These are phyloP conservation scores for Phylloporus sp. DNA, from an alignment of 768 basidiomycete genomes.

Conservation along the genomic window DNA sequence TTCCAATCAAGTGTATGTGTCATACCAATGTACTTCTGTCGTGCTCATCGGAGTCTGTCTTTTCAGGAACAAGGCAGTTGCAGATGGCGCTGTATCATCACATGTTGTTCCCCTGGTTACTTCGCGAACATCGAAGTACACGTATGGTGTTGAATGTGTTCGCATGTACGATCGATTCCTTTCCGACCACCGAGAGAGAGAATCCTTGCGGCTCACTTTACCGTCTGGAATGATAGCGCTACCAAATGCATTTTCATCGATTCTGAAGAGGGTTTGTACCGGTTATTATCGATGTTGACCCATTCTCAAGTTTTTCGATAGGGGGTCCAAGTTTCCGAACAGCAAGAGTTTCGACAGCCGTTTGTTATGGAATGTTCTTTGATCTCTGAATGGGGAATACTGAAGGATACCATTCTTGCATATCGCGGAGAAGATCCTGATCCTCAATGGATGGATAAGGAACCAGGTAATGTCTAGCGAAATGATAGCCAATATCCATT, in stretches of 20 bases:
- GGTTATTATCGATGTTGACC: background rate
- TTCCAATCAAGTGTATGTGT: slow-evolving; percentile 41
- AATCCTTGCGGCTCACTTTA: slow-evolving; percentile 14
- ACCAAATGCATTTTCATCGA: slow-evolving; percentile 32
- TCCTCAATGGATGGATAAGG: slow-evolving; percentile 1
- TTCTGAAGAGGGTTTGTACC: slow-evolving; percentile 29
- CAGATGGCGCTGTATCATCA: slow-evolving; percentile 5
- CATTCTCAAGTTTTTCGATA: background rate
- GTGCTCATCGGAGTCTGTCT: background rate
- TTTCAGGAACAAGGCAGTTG: slow-evolving; percentile 39
- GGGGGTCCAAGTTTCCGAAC: slow-evolving; percentile 8
- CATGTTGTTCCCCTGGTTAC: slow-evolving; percentile 42
- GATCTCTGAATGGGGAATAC: background rate
- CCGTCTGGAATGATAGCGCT: slow-evolving; percentile 28
- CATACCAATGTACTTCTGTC: too few species aligned
- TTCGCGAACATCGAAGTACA: slow-evolving; percentile 38
- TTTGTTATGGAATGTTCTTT: background rate
- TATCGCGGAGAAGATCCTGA: background rate
- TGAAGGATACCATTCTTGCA: background rate
- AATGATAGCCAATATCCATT: background rate
- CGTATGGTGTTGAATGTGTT: slow-evolving; percentile 33
- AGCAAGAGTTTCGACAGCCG: background rate
- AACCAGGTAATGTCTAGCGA: background rate
- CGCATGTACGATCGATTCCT: slow-evolving; percentile 23
- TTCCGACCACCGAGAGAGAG: slow-evolving; percentile 35